A percentile compares a stretch with the other conserved stretches of the same genome.
Evolutionary conservation across 2,329 filamentous ascomycete genomes (phyloP).

Genomic region (Apiospora hydei): DNA sequence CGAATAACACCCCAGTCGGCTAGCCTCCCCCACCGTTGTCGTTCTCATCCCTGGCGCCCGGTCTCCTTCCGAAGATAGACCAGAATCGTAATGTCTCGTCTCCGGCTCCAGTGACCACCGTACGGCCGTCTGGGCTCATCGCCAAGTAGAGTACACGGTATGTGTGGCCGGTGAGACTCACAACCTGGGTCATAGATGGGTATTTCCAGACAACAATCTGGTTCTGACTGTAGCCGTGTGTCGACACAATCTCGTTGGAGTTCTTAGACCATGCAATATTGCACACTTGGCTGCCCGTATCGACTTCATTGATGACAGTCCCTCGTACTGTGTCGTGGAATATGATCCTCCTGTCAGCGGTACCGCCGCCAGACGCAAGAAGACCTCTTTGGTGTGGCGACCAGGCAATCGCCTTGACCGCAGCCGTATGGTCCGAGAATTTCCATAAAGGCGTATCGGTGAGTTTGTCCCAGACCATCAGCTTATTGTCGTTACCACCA

Average conservation of each 20-base stretch:
- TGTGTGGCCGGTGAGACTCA: constrained; percentile 93
- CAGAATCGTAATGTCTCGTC: constrained; percentile 97
- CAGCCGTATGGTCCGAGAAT: constrained; percentile 92
- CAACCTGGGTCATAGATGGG: constrained; percentile 96
- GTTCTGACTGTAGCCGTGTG: constrained; percentile 96
- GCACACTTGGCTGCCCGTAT: constrained; percentile 98
- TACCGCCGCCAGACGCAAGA: constrained; percentile 94
- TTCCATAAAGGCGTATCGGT: constrained; percentile 92
- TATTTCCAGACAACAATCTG: constrained; percentile 99
- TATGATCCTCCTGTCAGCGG: constrained; percentile 93
- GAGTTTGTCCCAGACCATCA: constrained; percentile 98
- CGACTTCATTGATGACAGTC: constrained; percentile 81
- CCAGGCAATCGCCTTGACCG: constrained; percentile 98
- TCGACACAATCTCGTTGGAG: constrained; percentile 96
- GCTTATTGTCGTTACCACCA: constrained; percentile 97
- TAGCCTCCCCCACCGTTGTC: constrained; percentile 66
- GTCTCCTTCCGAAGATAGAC: constrained; percentile 90
- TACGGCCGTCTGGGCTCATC: constrained; percentile 95
- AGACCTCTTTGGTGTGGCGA: constrained; percentile 94
- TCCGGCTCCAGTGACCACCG: constrained; percentile 93
- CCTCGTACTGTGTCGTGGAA: constrained; percentile 97
- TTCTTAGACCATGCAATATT: constrained; percentile 98
- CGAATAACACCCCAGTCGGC: constrained; percentile 87
- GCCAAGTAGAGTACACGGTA: constrained; percentile 95
- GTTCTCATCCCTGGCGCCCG: constrained; percentile 74